These are phyloP conservation scores for Agaricales sp. DNA, from an alignment of 1,284 basidiomycete genomes.

Conservation along the genomic window DNA sequence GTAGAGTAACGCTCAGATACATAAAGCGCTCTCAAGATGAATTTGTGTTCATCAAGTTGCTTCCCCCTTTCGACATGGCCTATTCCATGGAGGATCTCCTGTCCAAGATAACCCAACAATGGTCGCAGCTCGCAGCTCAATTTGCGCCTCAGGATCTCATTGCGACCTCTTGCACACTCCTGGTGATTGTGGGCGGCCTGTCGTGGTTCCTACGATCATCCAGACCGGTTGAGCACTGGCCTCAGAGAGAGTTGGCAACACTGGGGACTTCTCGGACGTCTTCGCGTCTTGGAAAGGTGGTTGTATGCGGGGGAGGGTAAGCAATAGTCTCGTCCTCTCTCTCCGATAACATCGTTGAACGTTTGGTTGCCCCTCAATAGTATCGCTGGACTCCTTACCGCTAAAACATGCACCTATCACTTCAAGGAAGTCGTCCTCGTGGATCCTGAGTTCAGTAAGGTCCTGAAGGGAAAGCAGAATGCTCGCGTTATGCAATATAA, in stretches of 20 bases:
- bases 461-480: neutral
- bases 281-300: neutral
- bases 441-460: constrained; percentile 17
- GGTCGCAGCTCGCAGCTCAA: too few species aligned
- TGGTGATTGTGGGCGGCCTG: neutral
- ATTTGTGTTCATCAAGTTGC: too few species aligned
- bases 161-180: neutral
- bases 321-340: neutral
- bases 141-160: neutral
- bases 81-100: too few species aligned
- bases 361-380: constrained; percentile 7
- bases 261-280: neutral
- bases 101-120: too few species aligned
- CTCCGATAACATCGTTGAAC: neutral
- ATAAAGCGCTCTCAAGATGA: too few species aligned
- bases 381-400: constrained; percentile 18
- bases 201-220: neutral
- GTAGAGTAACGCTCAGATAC: too few species aligned
- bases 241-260: neutral
- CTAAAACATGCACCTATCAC: constrained; percentile 20
- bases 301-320: neutral
- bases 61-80: too few species aligned
- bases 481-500: neutral
- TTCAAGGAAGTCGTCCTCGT: constrained; percentile 24
- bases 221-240: neutral